A percentile compares a stretch with the other conserved stretches of the same genome.
phyloP scores from a whole-genome alignment of 2,329 filamentous ascomycete species.

The Cladosporium sp. region DNA sequence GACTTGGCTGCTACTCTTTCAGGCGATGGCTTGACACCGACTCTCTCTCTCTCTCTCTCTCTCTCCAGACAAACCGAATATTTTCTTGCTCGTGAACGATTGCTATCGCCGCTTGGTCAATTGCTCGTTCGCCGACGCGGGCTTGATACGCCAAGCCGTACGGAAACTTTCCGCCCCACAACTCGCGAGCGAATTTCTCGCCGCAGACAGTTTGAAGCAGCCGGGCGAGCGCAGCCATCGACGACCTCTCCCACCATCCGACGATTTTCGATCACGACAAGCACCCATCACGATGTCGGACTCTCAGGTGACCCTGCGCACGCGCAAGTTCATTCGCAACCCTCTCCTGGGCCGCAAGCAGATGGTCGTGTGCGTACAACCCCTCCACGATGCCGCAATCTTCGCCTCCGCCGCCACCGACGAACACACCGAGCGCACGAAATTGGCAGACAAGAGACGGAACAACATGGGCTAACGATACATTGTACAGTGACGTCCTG shows the following conservation, averaged over 20 bases:
- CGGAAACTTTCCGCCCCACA: background rate
- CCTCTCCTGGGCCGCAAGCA: slow-evolving; percentile 97
- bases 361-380: slow-evolving; percentile 78
- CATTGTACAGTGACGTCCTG: slow-evolving; percentile 78
- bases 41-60: background rate
- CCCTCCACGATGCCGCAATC: background rate
- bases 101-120: no score
- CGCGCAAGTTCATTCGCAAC: slow-evolving; percentile 99
- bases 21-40: no score
- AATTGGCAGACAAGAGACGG: slow-evolving; percentile 3
- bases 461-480: slow-evolving; percentile 10
- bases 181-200: background rate
- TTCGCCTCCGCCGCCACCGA: slow-evolving; percentile 1
- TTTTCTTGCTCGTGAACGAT: background rate
- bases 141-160: no score
- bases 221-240: background rate
- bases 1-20: background rate
- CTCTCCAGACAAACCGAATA: no score
- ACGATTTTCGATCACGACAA: slow-evolving; percentile 13
- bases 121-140: no score
- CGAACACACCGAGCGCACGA: slow-evolving; percentile 5
- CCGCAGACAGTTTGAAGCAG: background rate
- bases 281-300: slow-evolving; percentile 72
- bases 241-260: slow-evolving; percentile 1
- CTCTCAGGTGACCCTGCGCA: slow-evolving; percentile 59